Evolutionary conservation across 2,329 filamentous ascomycete species (phyloP).

Genomic region (Penicillium sclerotigenum): DNA sequence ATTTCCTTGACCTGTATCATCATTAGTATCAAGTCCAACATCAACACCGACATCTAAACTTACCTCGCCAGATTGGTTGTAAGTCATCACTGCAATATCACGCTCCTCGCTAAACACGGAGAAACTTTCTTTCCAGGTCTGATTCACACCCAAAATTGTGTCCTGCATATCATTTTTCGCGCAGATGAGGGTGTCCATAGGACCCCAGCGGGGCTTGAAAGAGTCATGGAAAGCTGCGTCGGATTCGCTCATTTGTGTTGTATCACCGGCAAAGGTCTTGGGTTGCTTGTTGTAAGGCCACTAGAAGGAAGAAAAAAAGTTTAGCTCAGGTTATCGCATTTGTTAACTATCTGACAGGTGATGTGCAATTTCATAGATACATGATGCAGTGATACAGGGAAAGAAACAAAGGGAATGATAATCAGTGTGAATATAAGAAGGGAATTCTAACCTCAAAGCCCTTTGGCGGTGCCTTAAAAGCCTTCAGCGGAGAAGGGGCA

Average conservation of each 20-base stretch:
- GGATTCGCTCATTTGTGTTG: constrained; percentile 57
- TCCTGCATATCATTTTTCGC: constrained; percentile 44
- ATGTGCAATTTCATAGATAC: constrained; percentile 20
- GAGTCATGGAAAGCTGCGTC: constrained; percentile 69
- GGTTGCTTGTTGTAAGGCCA: constrained; percentile 81
- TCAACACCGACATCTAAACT: not conserved
- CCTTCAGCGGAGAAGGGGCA: constrained; percentile 48
- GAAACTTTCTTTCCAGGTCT: constrained; percentile 54
- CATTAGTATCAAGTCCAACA: not conserved
- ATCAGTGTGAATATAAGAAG: constrained; percentile 30
- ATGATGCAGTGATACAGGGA: constrained; percentile 41
- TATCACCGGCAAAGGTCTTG: constrained; percentile 63
- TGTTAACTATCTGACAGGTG: constrained; percentile 28
- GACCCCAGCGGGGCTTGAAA: constrained; percentile 76
- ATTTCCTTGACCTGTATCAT: constrained; percentile 26
- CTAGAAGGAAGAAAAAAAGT: constrained; percentile 51
- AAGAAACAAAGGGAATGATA: constrained; percentile 39
- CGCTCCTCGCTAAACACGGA: constrained; percentile 41
- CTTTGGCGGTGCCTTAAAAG: constrained; percentile 55
- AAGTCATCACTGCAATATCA: constrained; percentile 30
- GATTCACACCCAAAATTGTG: constrained; percentile 19
- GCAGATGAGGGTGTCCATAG: constrained; percentile 69
- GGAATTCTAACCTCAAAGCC: constrained; percentile 83
- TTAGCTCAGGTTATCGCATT: constrained; percentile 43
- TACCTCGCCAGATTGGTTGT: constrained; percentile 24